Evolutionary conservation across 2,329 filamentous ascomycete species (phyloP).

Genomic region (Keithomyces neogunnii): DNA sequence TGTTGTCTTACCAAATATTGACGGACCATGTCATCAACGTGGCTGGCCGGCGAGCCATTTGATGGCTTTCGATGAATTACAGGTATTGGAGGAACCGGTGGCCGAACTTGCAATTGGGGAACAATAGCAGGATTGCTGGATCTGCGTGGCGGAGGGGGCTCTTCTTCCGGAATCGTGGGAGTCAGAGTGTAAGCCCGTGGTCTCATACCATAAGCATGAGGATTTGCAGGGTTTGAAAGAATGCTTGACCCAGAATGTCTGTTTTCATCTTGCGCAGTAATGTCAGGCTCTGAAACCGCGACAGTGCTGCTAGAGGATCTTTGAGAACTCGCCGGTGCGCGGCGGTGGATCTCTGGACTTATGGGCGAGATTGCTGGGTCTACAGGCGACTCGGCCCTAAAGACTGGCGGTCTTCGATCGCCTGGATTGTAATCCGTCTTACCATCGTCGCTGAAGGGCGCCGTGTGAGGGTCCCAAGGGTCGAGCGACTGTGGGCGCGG

Average conservation of each 20-base stretch:
- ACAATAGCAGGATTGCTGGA: not conserved
- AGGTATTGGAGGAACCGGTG: not conserved
- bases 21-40: slow-evolving; percentile 7
- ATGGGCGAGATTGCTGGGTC: slow-evolving; percentile 10
- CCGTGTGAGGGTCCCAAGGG: slow-evolving; percentile 31
- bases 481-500: slow-evolving; percentile 31
- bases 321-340: not conserved
- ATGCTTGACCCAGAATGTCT: slow-evolving; percentile 10
- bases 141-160: not conserved
- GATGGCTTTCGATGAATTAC: not conserved
- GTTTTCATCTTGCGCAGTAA: slow-evolving; percentile 6
- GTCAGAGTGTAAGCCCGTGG: slow-evolving; percentile 7
- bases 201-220: slow-evolving; percentile 5
- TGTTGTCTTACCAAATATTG: slow-evolving; percentile 6
- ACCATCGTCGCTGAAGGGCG: slow-evolving; percentile 13
- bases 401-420: slow-evolving; percentile 12
- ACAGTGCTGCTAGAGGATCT: slow-evolving; percentile 3
- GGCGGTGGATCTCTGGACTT: not conserved
- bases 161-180: slow-evolving; percentile 11
- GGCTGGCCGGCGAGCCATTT: not conserved
- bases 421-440: slow-evolving; percentile 11
- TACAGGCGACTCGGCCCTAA: slow-evolving; percentile 10
- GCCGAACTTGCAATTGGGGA: slow-evolving; percentile 7
- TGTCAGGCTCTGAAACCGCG: slow-evolving; percentile 6
- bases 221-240: slow-evolving; percentile 8